Evolutionary conservation across 371 early-diverging fungal species (phyloP).

Genomic region (Capillidium rhysosporum): DNA sequence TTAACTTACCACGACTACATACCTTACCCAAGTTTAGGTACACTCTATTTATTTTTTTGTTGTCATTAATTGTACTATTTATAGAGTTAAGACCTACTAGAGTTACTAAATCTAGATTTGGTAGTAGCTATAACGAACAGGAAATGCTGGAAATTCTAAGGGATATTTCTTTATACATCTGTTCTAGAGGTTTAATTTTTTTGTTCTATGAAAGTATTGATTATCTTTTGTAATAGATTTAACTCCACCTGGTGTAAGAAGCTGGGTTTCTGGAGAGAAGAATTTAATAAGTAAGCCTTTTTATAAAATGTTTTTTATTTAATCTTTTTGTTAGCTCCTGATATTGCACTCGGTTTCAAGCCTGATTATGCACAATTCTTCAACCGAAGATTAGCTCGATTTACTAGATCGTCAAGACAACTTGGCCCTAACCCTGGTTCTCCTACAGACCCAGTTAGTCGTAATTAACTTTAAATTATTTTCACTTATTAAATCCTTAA

Average conservation of each 20-base stretch:
- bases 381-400: background rate
- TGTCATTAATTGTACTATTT: background rate
- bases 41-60: too few relatives aligned
- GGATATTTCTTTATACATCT: background rate
- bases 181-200: background rate
- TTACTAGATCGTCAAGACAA: background rate
- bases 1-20: too few relatives aligned
- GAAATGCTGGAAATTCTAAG: constrained; percentile 1
- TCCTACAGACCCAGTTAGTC: too few relatives aligned
- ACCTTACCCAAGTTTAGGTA: too few relatives aligned
- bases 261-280: background rate
- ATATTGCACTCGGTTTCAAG: background rate
- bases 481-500: background rate
- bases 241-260: background rate
- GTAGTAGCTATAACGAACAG: background rate
- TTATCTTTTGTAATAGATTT: background rate
- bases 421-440: background rate
- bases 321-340: background rate
- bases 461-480: too few relatives aligned
- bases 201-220: background rate
- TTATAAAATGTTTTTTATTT: background rate
- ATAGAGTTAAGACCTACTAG: background rate
- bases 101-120: background rate
- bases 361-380: background rate
- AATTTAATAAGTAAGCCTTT: background rate